Conservation (phyloP, 805 yeast genomes). For the Debaryomyces hansenii region DNA sequence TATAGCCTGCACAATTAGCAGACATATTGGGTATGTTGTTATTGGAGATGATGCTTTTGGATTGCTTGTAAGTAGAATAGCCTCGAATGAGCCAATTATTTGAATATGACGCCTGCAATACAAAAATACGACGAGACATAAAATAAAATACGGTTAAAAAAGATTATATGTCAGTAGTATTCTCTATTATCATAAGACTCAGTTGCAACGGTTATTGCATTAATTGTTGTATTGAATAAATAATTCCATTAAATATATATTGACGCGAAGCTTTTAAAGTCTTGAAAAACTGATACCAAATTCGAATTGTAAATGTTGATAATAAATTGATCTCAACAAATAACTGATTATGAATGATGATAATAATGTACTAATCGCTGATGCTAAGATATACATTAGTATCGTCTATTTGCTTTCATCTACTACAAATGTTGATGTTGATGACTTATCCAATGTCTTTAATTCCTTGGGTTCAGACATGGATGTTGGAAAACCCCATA, state of each 20-base stretch:
- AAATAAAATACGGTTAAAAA: not conserved
- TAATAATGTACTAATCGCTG: not conserved
- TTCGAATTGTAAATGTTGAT: no score
- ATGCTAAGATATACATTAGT: constrained; percentile 1
- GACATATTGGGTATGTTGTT: no score
- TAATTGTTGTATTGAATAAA: no score
- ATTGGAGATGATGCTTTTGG: not conserved
- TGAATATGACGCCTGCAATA: not conserved
- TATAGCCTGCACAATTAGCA: no score
- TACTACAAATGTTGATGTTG: not conserved
- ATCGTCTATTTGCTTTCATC: not conserved
- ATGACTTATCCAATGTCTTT: not conserved
- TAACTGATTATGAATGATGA: not conserved
- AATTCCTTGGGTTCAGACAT: not conserved
- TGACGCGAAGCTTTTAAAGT: no score
- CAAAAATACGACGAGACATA: not conserved
- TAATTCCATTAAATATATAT: no score
- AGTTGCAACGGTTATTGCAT: no score
- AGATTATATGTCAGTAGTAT: not conserved
- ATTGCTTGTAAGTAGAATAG: not conserved
- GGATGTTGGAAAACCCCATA: not conserved
- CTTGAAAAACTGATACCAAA: no score
- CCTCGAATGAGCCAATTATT: not conserved
- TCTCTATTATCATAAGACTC: no score
- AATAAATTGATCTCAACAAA: no score